Evolutionary conservation across 2,329 filamentous ascomycete species (phyloP).

Genomic region (Akanthomyces muscarius): DNA sequence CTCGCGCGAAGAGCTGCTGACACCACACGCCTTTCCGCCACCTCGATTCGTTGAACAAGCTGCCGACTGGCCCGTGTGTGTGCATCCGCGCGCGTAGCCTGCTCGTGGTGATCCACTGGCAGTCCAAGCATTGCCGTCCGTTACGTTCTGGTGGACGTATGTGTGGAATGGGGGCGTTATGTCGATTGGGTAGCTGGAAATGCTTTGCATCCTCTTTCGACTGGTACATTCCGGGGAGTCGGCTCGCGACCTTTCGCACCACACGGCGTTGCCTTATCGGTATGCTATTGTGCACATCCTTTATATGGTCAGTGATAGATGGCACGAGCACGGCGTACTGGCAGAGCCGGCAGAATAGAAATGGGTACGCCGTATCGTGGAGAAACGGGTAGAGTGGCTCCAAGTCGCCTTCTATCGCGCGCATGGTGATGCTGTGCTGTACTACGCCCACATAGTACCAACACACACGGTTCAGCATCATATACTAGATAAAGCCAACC

Average conservation of each 20-base stretch:
- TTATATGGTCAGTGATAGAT: background rate
- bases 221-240: background rate
- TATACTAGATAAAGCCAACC: too few relatives aligned
- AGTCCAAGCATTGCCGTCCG: background rate
- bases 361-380: background rate
- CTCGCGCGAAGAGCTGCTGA: background rate
- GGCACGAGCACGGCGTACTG: background rate
- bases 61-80: background rate
- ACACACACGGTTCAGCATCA: too few relatives aligned
- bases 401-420: background rate
- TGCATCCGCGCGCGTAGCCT: background rate
- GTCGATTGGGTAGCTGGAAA: background rate
- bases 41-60: background rate
- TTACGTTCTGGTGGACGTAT: too few relatives aligned
- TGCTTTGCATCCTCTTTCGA: background rate
- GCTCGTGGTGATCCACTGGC: background rate
- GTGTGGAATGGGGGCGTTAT: background rate
- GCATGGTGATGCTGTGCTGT: background rate
- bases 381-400: background rate
- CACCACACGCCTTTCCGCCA: background rate
- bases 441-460: too few relatives aligned
- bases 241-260: background rate
- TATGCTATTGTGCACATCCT: background rate
- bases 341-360: background rate
- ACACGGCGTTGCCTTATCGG: background rate